These are phyloP conservation scores for Ochromonas danica DNA, from an alignment of 108 stramenopile species.

Conservation along the genomic window DNA sequence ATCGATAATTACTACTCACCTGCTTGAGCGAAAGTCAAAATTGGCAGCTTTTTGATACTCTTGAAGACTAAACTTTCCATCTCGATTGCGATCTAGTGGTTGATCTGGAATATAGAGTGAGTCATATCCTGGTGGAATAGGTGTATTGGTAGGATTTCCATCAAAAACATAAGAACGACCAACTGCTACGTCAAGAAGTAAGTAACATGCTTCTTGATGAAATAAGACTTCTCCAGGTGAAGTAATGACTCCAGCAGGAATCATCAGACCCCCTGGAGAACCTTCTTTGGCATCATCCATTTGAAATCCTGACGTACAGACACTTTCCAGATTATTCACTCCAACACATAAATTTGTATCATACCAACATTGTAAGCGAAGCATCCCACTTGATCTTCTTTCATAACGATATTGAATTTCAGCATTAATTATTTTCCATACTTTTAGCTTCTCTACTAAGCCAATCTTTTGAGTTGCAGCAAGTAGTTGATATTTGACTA, in stretches of 20 bases:
- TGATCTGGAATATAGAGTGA: conserved; percentile 6
- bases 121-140: neutral
- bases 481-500: neutral
- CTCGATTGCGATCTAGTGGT: neutral
- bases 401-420: conserved; percentile 1
- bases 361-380: neutral
- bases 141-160: neutral
- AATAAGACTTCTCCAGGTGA: neutral
- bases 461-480: neutral
- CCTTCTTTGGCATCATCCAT: neutral
- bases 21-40: neutral
- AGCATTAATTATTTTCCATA: neutral
- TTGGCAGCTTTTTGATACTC: conserved; percentile 14
- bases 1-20: too few species aligned
- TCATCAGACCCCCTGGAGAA: neutral
- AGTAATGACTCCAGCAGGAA: neutral
- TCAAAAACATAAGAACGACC: neutral
- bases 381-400: neutral
- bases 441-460: neutral
- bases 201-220: neutral
- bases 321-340: neutral
- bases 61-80: conserved; percentile 15
- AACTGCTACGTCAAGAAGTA: neutral
- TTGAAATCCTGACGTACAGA: neutral
- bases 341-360: neutral